These are phyloP conservation scores for Microcyclospora tardicrescens DNA, from an alignment of 2,329 filamentous ascomycete genomes.

Conservation along the genomic window DNA sequence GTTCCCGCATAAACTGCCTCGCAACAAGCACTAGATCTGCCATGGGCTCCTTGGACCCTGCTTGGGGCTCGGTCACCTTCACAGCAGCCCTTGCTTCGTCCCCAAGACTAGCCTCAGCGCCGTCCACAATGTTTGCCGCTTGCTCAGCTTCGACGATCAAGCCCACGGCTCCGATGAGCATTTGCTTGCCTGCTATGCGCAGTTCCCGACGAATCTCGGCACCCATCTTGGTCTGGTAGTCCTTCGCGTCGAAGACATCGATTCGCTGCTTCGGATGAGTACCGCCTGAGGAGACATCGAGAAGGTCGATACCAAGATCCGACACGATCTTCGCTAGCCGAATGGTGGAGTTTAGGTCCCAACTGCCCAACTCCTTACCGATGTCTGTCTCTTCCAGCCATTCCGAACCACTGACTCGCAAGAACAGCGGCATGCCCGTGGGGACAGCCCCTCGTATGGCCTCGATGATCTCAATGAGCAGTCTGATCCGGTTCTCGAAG, in stretches of 20 bases:
- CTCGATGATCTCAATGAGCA: constrained; percentile 29
- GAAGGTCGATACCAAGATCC: constrained; percentile 56
- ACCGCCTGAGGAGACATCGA: no score
- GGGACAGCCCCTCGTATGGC: constrained; percentile 26
- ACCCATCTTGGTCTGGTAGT: constrained; percentile 40
- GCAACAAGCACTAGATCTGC: constrained; percentile 41
- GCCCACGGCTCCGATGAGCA: constrained; percentile 41
- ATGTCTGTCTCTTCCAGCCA: constrained; percentile 54
- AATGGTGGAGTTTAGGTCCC: constrained; percentile 53
- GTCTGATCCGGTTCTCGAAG: constrained; percentile 29
- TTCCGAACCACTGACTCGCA: constrained; percentile 59
- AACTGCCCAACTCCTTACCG: constrained; percentile 45
- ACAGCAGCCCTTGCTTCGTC: constrained; percentile 21
- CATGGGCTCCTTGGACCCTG: constrained; percentile 19
- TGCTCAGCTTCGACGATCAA: constrained; percentile 42
- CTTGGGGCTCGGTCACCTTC: constrained; percentile 24
- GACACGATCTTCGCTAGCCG: constrained; percentile 54
- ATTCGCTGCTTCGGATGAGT: constrained; percentile 44
- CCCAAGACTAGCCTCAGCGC: constrained; percentile 6
- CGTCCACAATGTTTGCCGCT: constrained; percentile 34
- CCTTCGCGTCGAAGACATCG: constrained; percentile 26
- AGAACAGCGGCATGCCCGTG: constrained; percentile 59
- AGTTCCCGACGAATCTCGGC: constrained; percentile 31
- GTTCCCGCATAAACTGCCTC: constrained; percentile 43
- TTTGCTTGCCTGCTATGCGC: constrained; percentile 23